phyloP scores from a whole-genome alignment of 2,329 filamentous ascomycete species.

The Hymenotorrendiella dingleyae region DNA sequence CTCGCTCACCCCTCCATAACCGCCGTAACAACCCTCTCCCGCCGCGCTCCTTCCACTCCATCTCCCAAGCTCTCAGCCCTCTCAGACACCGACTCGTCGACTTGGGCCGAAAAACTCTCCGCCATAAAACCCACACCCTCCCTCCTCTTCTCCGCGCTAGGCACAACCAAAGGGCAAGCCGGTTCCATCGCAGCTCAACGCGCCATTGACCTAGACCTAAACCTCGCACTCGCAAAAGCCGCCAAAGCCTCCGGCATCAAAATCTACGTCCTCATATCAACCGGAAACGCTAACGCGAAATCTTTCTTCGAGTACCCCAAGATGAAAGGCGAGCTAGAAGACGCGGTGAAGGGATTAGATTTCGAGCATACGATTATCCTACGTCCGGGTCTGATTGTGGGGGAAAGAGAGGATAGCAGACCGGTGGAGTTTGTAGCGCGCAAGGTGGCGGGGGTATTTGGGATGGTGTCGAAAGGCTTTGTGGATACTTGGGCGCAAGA shows the following conservation, averaged over 20 bases:
- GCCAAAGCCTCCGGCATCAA: slow-evolving; percentile 67
- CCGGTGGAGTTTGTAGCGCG: slow-evolving; percentile 51
- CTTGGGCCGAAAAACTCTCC: slow-evolving; percentile 60
- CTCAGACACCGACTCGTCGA: slow-evolving; percentile 58
- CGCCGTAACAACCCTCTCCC: slow-evolving; percentile 54
- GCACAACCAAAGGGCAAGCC: slow-evolving; percentile 70
- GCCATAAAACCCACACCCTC: slow-evolving; percentile 49
- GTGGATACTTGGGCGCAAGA: slow-evolving; percentile 63
- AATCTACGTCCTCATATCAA: slow-evolving; percentile 49
- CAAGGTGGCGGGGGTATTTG: slow-evolving; percentile 49
- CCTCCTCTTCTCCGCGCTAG: slow-evolving; percentile 71
- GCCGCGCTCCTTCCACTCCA: slow-evolving; percentile 50
- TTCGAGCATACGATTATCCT: slow-evolving; percentile 77
- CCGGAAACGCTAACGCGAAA: slow-evolving; percentile 40
- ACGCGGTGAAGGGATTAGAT: slow-evolving; percentile 61
- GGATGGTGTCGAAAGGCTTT: slow-evolving; percentile 47
- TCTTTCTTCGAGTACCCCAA: slow-evolving; percentile 48
- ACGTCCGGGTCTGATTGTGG: slow-evolving; percentile 70
- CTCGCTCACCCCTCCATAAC: slow-evolving; percentile 48
- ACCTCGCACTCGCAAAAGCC: slow-evolving; percentile 68
- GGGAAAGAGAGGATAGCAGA: slow-evolving; percentile 57
- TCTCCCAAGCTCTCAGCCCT: slow-evolving; percentile 58
- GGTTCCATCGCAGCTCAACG: slow-evolving; percentile 75
- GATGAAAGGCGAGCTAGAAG: slow-evolving; percentile 89
- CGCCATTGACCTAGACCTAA: slow-evolving; percentile 83